Evolutionary conservation across 129 eudicot species (phyloP), one percentile per base, ranked within the genome.

Genomic region (Flaveria bidentis): DNA sequence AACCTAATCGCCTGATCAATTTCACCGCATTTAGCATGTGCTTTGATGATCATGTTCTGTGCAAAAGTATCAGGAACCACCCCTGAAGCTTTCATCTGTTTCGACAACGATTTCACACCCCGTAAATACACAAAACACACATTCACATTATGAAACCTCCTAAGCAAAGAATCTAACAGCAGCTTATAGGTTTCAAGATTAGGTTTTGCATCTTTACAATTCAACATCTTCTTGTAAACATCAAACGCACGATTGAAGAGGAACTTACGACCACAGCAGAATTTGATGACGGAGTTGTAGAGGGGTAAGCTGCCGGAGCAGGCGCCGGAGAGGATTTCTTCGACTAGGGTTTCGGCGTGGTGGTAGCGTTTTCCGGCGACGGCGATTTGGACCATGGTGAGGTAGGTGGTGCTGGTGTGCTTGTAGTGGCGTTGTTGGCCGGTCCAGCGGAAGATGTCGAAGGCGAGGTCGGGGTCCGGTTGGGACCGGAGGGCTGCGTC

Each of bases 371-470:
- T 82, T 7, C 75, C 67, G 76, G 83, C 68, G 49, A 89, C 73
- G 0, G 83, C 44, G 52, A 89, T 84, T 76, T 87, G 81, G 67
- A 94, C 58, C 82, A 91, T 91, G 73, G 97, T 87, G 71, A 87
- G 84, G 87, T 94, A 94, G 12, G 97, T 91, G 61, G 73, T 42
- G 69, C 79, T 80, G 69, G 68, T 79, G 93, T 94, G 98, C 64
- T 82, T 88, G 92, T 85, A 91, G 57, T 77, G 55, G 20, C 97
- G 96, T 55, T 85, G 93, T 64, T 88, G 96, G 28, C 93, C 88
- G 25, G 98, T 89, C 96, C 96, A 94, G 0, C 93, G 97, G 87
- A 94, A 94, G 56, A 94, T 89, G 81, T 91, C 96, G 66, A 82
- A 88, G 13, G 97, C 93, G 41, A 94, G 83, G 70, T 94, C 98